phyloP scores from a whole-genome alignment of 2,329 filamentous ascomycete species.

The Colletotrichum agaves region DNA sequence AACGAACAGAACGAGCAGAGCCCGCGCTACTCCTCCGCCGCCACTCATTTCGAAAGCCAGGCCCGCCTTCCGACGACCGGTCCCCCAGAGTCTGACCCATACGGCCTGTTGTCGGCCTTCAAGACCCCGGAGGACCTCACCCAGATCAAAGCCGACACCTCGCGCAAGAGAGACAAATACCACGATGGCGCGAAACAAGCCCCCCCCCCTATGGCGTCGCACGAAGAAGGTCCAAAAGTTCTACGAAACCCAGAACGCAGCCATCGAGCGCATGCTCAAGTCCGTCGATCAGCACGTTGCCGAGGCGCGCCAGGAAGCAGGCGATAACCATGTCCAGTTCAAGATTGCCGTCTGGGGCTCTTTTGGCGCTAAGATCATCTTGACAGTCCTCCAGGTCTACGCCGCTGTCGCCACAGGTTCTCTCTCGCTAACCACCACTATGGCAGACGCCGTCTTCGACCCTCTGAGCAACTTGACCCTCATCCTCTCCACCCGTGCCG shows the following conservation, averaged over 20 bases:
- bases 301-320: conserved; percentile 81
- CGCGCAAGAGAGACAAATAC: conserved; percentile 71
- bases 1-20: conserved; percentile 52
- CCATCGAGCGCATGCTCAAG: conserved; percentile 91
- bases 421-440: conserved; percentile 96
- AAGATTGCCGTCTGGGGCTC: conserved; percentile 73
- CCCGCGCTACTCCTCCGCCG: conserved; percentile 53
- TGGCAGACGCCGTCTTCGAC: conserved; percentile 97
- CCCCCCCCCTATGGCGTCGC: conserved; percentile 43
- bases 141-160: conserved; percentile 82
- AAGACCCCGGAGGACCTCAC: conserved; percentile 83
- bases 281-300: conserved; percentile 90
- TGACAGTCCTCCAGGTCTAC: conserved; percentile 86
- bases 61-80: conserved; percentile 61
- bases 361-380: conserved; percentile 82
- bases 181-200: conserved; percentile 27
- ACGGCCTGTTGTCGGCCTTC: conserved; percentile 78
- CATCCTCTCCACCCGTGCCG: conserved; percentile 86
- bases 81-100: conserved; percentile 76
- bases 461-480: conserved; percentile 88
- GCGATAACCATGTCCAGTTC: conserved; percentile 82
- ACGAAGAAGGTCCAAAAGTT: conserved; percentile 79
- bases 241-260: conserved; percentile 91
- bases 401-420: conserved; percentile 87
- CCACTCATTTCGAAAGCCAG: conserved; percentile 62